Conservation (phyloP, 2,329 filamentous ascomycete genomes). For the Geosmithia putterillii region DNA sequence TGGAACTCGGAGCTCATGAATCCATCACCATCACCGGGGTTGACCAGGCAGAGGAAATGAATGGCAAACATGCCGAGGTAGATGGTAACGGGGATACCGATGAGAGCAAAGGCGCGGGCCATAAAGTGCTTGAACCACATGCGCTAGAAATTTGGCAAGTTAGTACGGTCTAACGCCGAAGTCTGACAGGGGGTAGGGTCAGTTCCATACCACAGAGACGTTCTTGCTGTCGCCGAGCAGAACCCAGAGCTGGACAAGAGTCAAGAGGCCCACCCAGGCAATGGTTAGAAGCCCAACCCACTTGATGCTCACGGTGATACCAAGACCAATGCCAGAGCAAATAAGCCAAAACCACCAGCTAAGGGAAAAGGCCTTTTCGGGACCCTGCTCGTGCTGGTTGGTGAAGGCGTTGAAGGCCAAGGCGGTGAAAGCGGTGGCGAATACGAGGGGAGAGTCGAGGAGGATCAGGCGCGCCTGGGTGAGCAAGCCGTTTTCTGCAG, state of each 20-base stretch:
- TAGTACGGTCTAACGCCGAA: not conserved
- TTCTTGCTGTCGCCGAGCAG: slow-evolving; percentile 80
- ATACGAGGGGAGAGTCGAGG: slow-evolving; percentile 87
- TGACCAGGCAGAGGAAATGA: slow-evolving; percentile 85
- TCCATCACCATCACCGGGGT: slow-evolving; percentile 93
- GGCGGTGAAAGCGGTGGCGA: slow-evolving; percentile 84
- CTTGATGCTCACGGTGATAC: slow-evolving; percentile 89
- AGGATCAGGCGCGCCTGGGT: slow-evolving; percentile 94
- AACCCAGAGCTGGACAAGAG: slow-evolving; percentile 86
- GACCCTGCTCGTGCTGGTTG: slow-evolving; percentile 92
- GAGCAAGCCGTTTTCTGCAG: slow-evolving; percentile 78
- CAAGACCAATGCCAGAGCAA: slow-evolving; percentile 75
- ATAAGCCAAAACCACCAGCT: slow-evolving; percentile 98
- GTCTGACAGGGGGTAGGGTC: not conserved
- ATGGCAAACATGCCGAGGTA: slow-evolving; percentile 97
- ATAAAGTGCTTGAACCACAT: slow-evolving; percentile 90
- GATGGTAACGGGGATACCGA: slow-evolving; percentile 77
- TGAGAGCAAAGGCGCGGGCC: slow-evolving; percentile 80
- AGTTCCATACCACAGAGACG: slow-evolving; percentile 57
- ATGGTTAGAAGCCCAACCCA: slow-evolving; percentile 99
- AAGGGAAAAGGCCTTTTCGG: slow-evolving; percentile 72
- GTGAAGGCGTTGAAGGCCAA: slow-evolving; percentile 86
- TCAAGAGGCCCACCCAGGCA: slow-evolving; percentile 91
- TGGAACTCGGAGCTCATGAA: slow-evolving; percentile 99
- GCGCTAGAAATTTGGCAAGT: slow-evolving; percentile 34